Percentiles rank a stretch among this genome's conserved stretches.
phyloP scores from a whole-genome alignment of 2,329 filamentous ascomycete genomes.

The Aspergillus ibericus region DNA sequence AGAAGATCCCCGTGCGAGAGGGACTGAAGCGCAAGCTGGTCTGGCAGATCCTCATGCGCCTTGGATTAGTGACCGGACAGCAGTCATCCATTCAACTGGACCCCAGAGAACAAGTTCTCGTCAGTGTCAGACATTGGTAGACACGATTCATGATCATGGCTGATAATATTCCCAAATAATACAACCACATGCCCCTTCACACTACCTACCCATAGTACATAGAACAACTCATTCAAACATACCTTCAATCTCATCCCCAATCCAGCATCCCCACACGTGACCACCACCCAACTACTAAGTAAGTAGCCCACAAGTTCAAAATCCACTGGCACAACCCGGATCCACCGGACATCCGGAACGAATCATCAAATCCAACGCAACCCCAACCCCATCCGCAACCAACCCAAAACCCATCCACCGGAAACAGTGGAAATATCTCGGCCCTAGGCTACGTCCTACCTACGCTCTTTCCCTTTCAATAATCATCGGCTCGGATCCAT shows the following conservation, averaged over 20 bases:
- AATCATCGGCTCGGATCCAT: neutral
- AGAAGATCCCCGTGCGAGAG: conserved; percentile 82
- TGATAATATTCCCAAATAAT: neutral
- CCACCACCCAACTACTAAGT: neutral
- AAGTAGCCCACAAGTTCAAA: too few species aligned
- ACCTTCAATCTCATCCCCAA: neutral
- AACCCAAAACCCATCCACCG: neutral
- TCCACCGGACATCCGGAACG: neutral
- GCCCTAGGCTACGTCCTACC: neutral
- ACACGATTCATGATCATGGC: neutral
- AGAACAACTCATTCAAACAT: neutral
- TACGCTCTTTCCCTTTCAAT: too few species aligned
- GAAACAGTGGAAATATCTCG: neutral
- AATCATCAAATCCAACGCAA: too few species aligned
- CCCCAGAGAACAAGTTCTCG: conserved; percentile 46
- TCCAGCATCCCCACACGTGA: neutral
- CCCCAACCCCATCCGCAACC: neutral
- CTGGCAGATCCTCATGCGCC: conserved; percentile 56
- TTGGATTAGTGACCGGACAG: conserved; percentile 63
- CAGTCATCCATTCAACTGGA: conserved; percentile 32
- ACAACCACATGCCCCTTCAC: neutral
- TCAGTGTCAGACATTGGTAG: conserved; percentile 71
- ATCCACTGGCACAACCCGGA: too few species aligned
- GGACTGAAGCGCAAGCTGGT: conserved; percentile 76
- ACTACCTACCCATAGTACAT: too few species aligned